A percentile compares a stretch with the other conserved stretches of the same genome.
These are phyloP conservation scores for Cyathus striatus DNA, from an alignment of 768 basidiomycete genomes.

Conservation along the genomic window DNA sequence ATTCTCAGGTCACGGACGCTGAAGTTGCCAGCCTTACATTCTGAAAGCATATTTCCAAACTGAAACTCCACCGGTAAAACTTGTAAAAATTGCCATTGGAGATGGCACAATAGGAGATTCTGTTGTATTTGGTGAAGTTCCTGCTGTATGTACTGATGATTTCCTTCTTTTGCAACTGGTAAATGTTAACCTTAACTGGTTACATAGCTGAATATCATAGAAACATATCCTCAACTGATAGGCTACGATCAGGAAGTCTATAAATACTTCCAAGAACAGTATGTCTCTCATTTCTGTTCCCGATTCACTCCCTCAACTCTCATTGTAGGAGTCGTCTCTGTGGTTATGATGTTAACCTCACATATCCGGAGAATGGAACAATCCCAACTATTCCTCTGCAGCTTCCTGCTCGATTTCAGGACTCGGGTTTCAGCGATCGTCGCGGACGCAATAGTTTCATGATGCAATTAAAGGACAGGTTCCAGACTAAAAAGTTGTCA, in stretches of 20 bases:
- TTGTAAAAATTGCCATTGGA: constrained; percentile 67
- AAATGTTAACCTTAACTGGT: not conserved
- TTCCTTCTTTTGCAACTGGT: not conserved
- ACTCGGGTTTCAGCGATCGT: constrained; percentile 18
- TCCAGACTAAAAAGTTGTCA: constrained; percentile 8
- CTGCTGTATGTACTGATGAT: constrained; percentile 48
- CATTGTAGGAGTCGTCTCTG: constrained; percentile 51
- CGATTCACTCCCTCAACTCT: not conserved
- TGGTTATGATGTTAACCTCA: constrained; percentile 59
- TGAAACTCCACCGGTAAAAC: constrained; percentile 59
- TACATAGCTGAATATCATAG: constrained; percentile 46
- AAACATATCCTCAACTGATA: constrained; percentile 75
- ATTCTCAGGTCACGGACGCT: no score
- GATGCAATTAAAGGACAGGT: constrained; percentile 11
- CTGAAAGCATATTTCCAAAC: constrained; percentile 64
- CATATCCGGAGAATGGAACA: constrained; percentile 57
- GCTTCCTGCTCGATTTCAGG: constrained; percentile 26
- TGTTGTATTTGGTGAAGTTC: constrained; percentile 45
- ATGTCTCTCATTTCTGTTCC: constrained; percentile 14
- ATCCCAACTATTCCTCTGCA: constrained; percentile 39
- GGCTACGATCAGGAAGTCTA: constrained; percentile 64
- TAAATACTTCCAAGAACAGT: constrained; percentile 68
- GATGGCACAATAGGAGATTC: constrained; percentile 56
- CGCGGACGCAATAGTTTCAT: constrained; percentile 18
- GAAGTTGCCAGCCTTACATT: constrained; percentile 58